These are phyloP conservation scores for Delphinella strobiligena DNA, from an alignment of 2,329 filamentous ascomycete species.

Conservation along the genomic window DNA sequence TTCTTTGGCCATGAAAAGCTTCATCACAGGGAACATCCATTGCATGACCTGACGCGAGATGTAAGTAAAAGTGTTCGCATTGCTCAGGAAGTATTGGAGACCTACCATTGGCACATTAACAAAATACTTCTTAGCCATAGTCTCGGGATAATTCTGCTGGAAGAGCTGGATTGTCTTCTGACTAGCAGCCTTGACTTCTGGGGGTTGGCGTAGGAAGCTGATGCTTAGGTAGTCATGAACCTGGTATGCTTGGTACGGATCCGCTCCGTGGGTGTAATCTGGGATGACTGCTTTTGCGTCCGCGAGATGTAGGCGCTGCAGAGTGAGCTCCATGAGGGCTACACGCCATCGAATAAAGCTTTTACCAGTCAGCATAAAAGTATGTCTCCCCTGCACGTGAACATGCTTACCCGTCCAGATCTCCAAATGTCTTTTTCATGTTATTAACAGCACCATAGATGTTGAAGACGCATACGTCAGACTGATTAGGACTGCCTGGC, in stretches of 20 bases:
- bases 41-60: slow-evolving; percentile 52
- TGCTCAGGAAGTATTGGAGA: not conserved
- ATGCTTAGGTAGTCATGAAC: slow-evolving; percentile 87
- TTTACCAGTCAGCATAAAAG: too few relatives aligned
- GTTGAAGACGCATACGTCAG: slow-evolving; percentile 76
- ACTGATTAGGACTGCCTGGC: slow-evolving; percentile 40
- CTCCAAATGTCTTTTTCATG: slow-evolving; percentile 67
- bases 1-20: slow-evolving; percentile 34
- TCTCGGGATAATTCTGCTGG: slow-evolving; percentile 74
- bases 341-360: slow-evolving; percentile 87
- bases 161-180: slow-evolving; percentile 74
- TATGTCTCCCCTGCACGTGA: too few relatives aligned
- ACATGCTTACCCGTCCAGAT: slow-evolving; percentile 70
- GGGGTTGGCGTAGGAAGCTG: slow-evolving; percentile 73
- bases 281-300: slow-evolving; percentile 59
- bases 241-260: slow-evolving; percentile 84
- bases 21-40: slow-evolving; percentile 46
- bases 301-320: slow-evolving; percentile 60
- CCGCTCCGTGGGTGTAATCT: slow-evolving; percentile 50
- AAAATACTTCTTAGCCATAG: slow-evolving; percentile 85
- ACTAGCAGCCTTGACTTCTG: slow-evolving; percentile 61
- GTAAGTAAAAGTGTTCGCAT: not conserved
- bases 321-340: slow-evolving; percentile 76
- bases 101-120: slow-evolving; percentile 67
- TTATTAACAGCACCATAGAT: slow-evolving; percentile 83